Base-by-base conservation (phyloP, 2,329 filamentous ascomycete genomes). In the Colletotrichum salicis region DNA sequence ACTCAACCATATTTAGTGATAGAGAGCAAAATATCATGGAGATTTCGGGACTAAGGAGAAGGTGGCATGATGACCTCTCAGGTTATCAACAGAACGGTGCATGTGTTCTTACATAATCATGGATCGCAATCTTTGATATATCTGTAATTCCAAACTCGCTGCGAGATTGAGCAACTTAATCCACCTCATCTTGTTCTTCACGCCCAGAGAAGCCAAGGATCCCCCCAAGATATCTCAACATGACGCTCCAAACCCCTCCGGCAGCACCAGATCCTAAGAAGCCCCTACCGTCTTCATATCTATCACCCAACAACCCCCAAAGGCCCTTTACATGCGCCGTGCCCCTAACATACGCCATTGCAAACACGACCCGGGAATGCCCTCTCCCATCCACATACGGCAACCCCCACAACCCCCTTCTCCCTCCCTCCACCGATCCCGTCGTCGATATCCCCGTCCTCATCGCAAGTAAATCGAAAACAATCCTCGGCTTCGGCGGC, bases 291-390 rank as follows among this genome's bases (percentile, higher is more conserved):
- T n/a, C 31, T 1, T 59, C 33, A 13, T 22, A 3, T 27, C 11
- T 52, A 10, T 24, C n/a, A 15, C 15, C 35, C 10, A 41, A 61
- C n/a, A 59, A 5, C 24, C 48, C 33, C 22, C 41, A 69, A 1
- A 54, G 24, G 1, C 69, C 69, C 7, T 15, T 68, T 1, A 41
- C 45, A 33, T 31, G 33, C 2, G 33, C 69, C 15, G 65, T 71
- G 0, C 64, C 64, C 22, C 69, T 68, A 2, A 45, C 41, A 29
- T 71, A 69, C n/a, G 64, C 45, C 52, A 35, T 64, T 5, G 27
- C 8, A 11, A 52, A 69, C 3, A 71, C 69, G 5, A 12, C 65
- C 15, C 64, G 51, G 13, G 58, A 29, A 33, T 64, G 64, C 1
- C 64, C 58, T 33, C 5, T 59, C 1, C 8, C 58, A 1, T 65